Percentiles rank a stretch among this genome's conserved stretches.
Evolutionary conservation across 2,329 filamentous ascomycete species (phyloP).

Genomic region (Colletotrichum sp.): DNA sequence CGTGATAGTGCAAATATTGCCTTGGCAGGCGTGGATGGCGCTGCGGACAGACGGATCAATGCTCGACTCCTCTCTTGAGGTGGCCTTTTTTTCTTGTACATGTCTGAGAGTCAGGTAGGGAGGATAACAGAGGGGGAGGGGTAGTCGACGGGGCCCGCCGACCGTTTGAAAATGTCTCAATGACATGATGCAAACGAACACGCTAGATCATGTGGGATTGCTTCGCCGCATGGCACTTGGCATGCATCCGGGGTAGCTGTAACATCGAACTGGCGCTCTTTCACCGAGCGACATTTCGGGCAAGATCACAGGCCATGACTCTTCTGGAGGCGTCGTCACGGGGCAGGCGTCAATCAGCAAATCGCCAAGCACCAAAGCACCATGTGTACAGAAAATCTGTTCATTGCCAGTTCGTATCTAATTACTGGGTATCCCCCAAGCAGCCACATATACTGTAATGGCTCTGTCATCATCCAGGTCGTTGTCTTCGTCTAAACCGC

Average conservation of each 20-base stretch:
- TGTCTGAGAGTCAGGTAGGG: not conserved
- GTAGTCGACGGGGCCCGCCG: not conserved
- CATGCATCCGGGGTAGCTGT: not conserved
- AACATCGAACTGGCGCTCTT: not conserved
- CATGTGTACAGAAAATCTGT: not conserved
- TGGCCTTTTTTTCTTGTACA: not conserved
- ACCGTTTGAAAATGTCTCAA: constrained; percentile 20
- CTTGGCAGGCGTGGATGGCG: constrained; percentile 11
- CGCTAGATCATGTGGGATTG: constrained; percentile 1
- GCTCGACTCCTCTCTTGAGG: not conserved
- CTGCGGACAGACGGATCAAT: not conserved
- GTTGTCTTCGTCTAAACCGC: constrained; percentile 21
- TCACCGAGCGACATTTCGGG: not conserved
- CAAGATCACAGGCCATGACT: not conserved
- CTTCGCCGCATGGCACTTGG: not conserved
- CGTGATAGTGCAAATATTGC: not conserved
- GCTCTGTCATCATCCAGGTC: constrained; percentile 22
- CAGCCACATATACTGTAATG: constrained; percentile 6
- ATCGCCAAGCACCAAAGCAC: not conserved
- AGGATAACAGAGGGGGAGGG: not conserved
- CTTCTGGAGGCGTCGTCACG: not conserved
- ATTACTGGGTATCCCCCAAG: constrained; percentile 14
- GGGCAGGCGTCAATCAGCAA: not conserved
- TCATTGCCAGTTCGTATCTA: constrained; percentile 15
- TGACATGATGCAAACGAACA: constrained; percentile 5